Conservation (phyloP, 202 grass and related monocot genomes). For the Saccharum hybrid region DNA sequence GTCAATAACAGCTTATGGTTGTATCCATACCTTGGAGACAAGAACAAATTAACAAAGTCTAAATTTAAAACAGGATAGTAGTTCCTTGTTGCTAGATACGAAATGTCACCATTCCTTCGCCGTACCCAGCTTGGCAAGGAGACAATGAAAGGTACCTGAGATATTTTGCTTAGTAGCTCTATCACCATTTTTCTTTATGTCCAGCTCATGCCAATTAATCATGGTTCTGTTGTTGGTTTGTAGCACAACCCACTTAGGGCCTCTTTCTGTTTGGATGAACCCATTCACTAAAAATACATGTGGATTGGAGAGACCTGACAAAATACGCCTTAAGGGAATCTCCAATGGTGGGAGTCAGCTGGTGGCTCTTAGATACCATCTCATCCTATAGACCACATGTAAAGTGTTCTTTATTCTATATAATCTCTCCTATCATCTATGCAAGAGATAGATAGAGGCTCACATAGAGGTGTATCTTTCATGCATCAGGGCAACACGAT, state of each 20-base stretch:
- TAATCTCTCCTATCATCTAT: too few relatives aligned
- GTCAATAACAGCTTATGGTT: neutral
- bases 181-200: neutral
- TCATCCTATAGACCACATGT: too few relatives aligned
- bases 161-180: neutral
- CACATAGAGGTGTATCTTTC: too few relatives aligned
- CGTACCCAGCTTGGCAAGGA: neutral
- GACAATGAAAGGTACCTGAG: neutral
- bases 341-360: too few relatives aligned
- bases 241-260: neutral
- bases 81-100: slow-evolving; percentile 3
- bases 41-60: slow-evolving; percentile 3
- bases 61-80: neutral
- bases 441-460: too few relatives aligned
- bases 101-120: neutral
- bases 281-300: neutral
- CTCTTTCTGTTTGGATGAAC: neutral
- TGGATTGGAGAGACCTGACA: too few relatives aligned
- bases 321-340: too few relatives aligned
- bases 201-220: neutral
- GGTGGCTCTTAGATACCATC: too few relatives aligned
- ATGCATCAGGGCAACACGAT: too few relatives aligned
- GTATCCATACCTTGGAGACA: neutral
- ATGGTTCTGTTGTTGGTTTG: neutral
- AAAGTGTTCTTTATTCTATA: too few relatives aligned